Evolutionary conservation across 2,329 filamentous ascomycete genomes (phyloP), one percentile per base, ranked within the genome.

Genomic region (Aspergillus ustus): DNA sequence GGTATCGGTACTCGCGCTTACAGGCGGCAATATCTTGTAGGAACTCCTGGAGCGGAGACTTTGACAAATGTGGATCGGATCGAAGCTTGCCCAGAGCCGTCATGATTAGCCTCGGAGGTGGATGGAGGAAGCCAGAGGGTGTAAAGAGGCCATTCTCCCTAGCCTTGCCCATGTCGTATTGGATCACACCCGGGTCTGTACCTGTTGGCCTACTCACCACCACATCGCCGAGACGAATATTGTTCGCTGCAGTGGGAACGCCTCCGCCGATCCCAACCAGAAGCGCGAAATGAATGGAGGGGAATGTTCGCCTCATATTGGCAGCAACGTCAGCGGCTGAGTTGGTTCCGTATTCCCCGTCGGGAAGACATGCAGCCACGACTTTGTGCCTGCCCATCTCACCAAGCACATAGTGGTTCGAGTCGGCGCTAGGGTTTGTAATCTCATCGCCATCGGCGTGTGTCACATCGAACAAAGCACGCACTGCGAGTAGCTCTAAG

Each of bases 341-440:
- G 40, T 57, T 67, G 3, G 59, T 68, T 5, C 71, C 71, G 48
- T 67, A 67, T 51, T 66, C 61, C 3, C 68, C 70, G 13, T 63
- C 50, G 13, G 67, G 68, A 1, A 72, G 55, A 59, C 66, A 71
- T 1, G 67, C 64, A 17, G 68, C 63, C 20, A 71, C 69, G 7
- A 73, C 61, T 7, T 72, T 68, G 31, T 72, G 68, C n/a, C 60
- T 52, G 8, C 63, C 66, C 1, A 75, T 69, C 19, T 57, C 53
- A 37, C 73, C 72, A 1, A 75, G 59, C 2, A 64, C 52, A 62
- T 75, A 73, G 44, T 61, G 62, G 45, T 73, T 74, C 9, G 63
- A 52, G 54, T 75, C 71, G n/a, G 11, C 45, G 19, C 43, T 25
- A 15, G 44, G 52, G 7, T 31, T 44, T 2, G 49, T 11, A 6